phyloP scores from a whole-genome alignment of 371 early-diverging fungal genomes.

The Chytridium lagenaria region DNA sequence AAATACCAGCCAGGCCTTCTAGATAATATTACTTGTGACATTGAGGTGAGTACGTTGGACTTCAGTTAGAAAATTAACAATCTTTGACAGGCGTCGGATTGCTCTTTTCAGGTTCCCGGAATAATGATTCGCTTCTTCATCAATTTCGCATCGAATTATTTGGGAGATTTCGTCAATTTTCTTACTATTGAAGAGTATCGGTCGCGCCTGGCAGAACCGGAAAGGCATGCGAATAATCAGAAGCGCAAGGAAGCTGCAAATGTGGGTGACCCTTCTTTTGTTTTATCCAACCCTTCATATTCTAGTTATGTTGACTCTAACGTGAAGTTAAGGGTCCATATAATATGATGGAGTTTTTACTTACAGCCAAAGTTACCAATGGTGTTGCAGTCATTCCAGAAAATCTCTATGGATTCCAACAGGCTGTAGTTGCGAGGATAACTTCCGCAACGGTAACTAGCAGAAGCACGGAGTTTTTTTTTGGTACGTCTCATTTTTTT shows the following conservation, averaged over 20 bases:
- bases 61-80: not conserved
- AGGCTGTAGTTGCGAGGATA: conserved; percentile 62
- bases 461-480: conserved; percentile 16
- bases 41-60: conserved; percentile 57
- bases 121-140: conserved; percentile 74
- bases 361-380: conserved; percentile 61
- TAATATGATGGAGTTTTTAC: conserved; percentile 73
- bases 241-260: conserved; percentile 66
- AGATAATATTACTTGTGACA: conserved; percentile 67
- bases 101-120: conserved; percentile 63
- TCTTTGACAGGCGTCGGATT: not conserved
- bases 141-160: conserved; percentile 79
- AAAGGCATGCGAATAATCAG: conserved; percentile 53
- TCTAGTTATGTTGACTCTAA: too few species aligned
- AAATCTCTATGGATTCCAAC: conserved; percentile 71
- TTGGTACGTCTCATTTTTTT: conserved; percentile 3
- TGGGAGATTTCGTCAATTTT: conserved; percentile 72
- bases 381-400: conserved; percentile 72
- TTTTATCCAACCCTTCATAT: too few species aligned
- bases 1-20: conserved; percentile 60
- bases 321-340: conserved; percentile 53
- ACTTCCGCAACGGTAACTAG: conserved; percentile 52
- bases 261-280: too few species aligned
- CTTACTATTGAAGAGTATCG: conserved; percentile 80
- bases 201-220: conserved; percentile 55